Evolutionary conservation across 768 basidiomycete genomes (phyloP), one percentile per base, ranked within the genome.

Genomic region (Scleroderma bovista): DNA sequence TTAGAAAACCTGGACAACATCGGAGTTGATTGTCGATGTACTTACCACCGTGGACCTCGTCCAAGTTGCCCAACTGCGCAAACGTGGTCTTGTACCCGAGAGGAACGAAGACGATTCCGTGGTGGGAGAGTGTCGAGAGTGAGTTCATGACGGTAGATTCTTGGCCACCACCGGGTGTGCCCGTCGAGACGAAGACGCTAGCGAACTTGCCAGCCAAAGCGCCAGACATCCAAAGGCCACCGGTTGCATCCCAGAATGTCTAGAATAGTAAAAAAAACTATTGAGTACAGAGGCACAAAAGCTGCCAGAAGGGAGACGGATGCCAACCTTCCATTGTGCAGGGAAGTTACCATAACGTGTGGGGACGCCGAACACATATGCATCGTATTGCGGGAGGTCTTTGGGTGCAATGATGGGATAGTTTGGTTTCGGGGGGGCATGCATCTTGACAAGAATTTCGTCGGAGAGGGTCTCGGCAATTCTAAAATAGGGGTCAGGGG

Each of bases 121-220:
- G 86, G 63, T 93, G 88, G 7, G 74, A 63, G 48, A 91, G 60
- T 38, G 84, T 79, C 46, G 77, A 78, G 62, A 88, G 59, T 32
- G 70, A 60, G 46, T 60, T 73, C 32, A 82, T 55, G 41, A 70
- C 73, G 4, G 84, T 86, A 4, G 72, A 51, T 58, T 84, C 86
- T 57, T 93, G 90, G n/a, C 91, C 91, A 51, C 90, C 88, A 48
- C 89, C 88, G n/a, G n/a, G 80, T n/a, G 75, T 71, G 1, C 75
- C 85, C 1, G 86, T 83, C 20, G 84, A 84, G 43, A 88, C 79
- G 71, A 92, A 93, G 37, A 81, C 69, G 13, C 82, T 75, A 2
- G 78, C 90, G 56, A 79, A 83, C 66, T 93, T 94, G 57, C 90
- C 91, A 16, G 74, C 67, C 45, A 93, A 71, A 2, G 67, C 72